phyloP scores from a whole-genome alignment of 1,284 basidiomycete genomes.

The Cystobasidium slooffiae region DNA sequence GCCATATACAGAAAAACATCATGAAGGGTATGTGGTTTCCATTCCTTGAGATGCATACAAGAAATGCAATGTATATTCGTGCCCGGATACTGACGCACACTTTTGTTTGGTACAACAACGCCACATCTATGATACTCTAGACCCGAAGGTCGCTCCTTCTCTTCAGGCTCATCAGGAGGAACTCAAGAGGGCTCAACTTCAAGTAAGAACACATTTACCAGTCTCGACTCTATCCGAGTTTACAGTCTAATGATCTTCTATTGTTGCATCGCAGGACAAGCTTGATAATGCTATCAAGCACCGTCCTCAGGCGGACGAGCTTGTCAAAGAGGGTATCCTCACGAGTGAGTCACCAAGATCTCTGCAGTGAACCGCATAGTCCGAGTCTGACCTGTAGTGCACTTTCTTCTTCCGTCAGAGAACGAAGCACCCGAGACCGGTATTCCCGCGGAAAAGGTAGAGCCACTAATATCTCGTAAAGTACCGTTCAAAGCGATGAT shows the following conservation, averaged over 20 bases:
- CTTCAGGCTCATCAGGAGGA: constrained; percentile 69
- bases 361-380: not conserved
- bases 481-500: not conserved
- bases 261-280: constrained; percentile 63
- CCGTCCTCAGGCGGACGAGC: constrained; percentile 69
- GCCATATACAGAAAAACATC: constrained; percentile 64
- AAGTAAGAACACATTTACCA: constrained; percentile 59
- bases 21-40: constrained; percentile 66
- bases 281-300: constrained; percentile 69
- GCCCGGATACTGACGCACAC: not conserved
- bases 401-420: not conserved
- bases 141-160: constrained; percentile 72
- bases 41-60: too few relatives aligned
- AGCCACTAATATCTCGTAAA: constrained; percentile 37
- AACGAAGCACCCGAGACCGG: constrained; percentile 40
- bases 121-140: constrained; percentile 56
- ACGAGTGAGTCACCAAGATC: constrained; percentile 59
- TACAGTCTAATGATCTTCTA: not conserved
- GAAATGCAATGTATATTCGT: too few relatives aligned
- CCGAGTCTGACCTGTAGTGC: not conserved
- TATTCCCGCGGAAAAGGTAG: constrained; percentile 25
- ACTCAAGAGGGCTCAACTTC: constrained; percentile 69
- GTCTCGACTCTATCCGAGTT: not conserved
- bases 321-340: constrained; percentile 74
- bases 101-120: not conserved